Evolutionary conservation across 2,329 filamentous ascomycete species (phyloP).

Genomic region (Pseudogymnoascus sp.): DNA sequence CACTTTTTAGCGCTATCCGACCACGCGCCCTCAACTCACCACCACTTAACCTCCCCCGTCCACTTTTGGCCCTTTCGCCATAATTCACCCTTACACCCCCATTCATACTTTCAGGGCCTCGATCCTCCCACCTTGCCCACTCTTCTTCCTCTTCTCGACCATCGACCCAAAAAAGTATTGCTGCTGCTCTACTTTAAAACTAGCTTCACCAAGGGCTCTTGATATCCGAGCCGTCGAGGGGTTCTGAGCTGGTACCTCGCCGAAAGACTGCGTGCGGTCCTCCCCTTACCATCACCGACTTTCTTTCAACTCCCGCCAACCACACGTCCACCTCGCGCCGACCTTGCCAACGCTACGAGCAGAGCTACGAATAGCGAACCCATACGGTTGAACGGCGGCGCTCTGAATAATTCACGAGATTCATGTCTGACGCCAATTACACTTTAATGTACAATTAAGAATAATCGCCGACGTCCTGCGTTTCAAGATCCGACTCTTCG

Average conservation of each 20-base stretch:
- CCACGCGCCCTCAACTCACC: neutral
- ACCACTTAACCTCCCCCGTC: neutral
- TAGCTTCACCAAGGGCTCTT: neutral
- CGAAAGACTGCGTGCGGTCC: constrained; percentile 4
- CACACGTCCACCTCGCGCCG: neutral
- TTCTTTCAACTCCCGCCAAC: neutral
- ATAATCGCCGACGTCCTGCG: constrained; percentile 9
- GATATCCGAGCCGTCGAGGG: constrained; percentile 1
- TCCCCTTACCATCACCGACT: neutral
- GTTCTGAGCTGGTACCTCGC: constrained; percentile 7
- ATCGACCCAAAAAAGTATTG: neutral
- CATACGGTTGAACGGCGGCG: neutral
- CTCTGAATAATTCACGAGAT: constrained; percentile 6
- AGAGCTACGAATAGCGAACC: constrained; percentile 3
- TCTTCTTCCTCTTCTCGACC: neutral
- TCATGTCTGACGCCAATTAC: constrained; percentile 9
- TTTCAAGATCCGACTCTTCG: constrained; percentile 8
- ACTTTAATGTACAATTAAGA: constrained; percentile 6
- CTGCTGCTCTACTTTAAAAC: neutral
- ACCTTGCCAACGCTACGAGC: constrained; percentile 3
- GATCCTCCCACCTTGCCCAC: neutral
- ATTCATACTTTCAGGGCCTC: neutral
- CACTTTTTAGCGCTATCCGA: neutral
- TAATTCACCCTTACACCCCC: neutral
- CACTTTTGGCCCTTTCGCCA: constrained; percentile 7